phyloP scores from a whole-genome alignment of 225 moss, liverwort and hornwort genomes.

The Marchantia polymorpha region DNA sequence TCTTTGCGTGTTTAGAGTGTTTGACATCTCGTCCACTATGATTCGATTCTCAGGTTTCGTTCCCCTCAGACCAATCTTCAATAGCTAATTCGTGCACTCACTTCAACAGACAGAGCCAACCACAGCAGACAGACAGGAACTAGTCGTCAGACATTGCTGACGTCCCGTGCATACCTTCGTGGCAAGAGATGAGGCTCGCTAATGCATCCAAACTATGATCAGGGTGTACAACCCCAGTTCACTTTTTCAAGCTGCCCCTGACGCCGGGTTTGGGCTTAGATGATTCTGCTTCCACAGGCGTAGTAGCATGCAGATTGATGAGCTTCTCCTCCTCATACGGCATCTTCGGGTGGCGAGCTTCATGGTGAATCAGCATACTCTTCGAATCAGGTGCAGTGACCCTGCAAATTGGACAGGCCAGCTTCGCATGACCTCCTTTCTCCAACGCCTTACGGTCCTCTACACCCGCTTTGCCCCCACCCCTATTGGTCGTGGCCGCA shows the following conservation, averaged over 20 bases:
- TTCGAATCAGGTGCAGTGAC: slow-evolving; percentile 85
- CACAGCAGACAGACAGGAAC: not conserved
- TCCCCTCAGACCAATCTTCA: slow-evolving; percentile 6
- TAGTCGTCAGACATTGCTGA: not conserved
- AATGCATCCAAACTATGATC: not conserved
- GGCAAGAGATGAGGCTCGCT: slow-evolving; percentile 2
- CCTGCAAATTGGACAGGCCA: slow-evolving; percentile 84
- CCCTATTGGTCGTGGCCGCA: slow-evolving; percentile 93
- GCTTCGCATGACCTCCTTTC: slow-evolving; percentile 94
- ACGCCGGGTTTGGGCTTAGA: slow-evolving; percentile 70
- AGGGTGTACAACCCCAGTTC: slow-evolving; percentile 8
- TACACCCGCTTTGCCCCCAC: slow-evolving; percentile 94
- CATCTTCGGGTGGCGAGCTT: slow-evolving; percentile 87
- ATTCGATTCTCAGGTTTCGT: not conserved
- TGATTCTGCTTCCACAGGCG: slow-evolving; percentile 19
- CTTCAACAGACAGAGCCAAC: not conserved
- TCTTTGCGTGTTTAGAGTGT: not conserved
- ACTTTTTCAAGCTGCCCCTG: slow-evolving; percentile 95
- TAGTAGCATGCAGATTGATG: slow-evolving; percentile 59
- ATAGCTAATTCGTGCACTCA: slow-evolving; percentile 3
- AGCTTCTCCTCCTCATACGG: slow-evolving; percentile 92
- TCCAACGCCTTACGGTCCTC: slow-evolving; percentile 93
- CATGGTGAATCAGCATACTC: slow-evolving; percentile 95
- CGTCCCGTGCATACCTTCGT: not conserved
- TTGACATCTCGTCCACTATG: not conserved